Conservation (phyloP, 2,329 filamentous ascomycete species). For the Fusarium subglutinans region DNA sequence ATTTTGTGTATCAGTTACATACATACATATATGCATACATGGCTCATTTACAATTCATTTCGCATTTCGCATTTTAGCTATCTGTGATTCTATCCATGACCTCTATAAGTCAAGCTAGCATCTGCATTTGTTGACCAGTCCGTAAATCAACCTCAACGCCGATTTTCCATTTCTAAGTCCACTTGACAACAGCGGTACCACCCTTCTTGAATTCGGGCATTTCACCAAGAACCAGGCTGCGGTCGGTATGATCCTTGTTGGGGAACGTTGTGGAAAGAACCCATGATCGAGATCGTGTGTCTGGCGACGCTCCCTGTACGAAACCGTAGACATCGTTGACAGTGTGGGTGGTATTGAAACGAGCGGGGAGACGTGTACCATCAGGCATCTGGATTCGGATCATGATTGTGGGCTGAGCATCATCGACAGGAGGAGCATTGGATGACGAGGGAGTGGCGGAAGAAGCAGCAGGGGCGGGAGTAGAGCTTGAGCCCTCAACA, state of each 20-base stretch:
- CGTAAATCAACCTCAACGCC: conserved; percentile 33
- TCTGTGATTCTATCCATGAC: conserved; percentile 14
- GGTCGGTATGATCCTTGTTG: conserved; percentile 80
- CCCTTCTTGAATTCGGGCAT: conserved; percentile 73
- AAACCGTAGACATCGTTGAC: conserved; percentile 82
- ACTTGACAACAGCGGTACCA: conserved; percentile 72
- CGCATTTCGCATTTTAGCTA: neutral
- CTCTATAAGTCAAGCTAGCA: conserved; percentile 23
- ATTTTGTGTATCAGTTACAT: conserved; percentile 5
- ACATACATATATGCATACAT: neutral
- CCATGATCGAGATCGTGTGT: conserved; percentile 68
- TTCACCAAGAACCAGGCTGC: conserved; percentile 65
- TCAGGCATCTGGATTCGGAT: conserved; percentile 83
- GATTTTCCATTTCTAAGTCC: conserved; percentile 45
- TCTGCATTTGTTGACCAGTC: neutral
- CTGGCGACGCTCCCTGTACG: conserved; percentile 70
- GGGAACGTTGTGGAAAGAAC: conserved; percentile 86
- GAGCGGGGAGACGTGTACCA: conserved; percentile 78
- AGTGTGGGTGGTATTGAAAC: conserved; percentile 84
- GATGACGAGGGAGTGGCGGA: conserved; percentile 48
- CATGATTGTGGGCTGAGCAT: conserved; percentile 72
- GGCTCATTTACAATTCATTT: neutral
- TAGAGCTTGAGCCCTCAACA: conserved; percentile 42
- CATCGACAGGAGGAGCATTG: conserved; percentile 60
- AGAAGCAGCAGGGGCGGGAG: conserved; percentile 32